Evolutionary conservation across 805 yeast genomes (phyloP).

Genomic region (Phaffomyces antillensis): DNA sequence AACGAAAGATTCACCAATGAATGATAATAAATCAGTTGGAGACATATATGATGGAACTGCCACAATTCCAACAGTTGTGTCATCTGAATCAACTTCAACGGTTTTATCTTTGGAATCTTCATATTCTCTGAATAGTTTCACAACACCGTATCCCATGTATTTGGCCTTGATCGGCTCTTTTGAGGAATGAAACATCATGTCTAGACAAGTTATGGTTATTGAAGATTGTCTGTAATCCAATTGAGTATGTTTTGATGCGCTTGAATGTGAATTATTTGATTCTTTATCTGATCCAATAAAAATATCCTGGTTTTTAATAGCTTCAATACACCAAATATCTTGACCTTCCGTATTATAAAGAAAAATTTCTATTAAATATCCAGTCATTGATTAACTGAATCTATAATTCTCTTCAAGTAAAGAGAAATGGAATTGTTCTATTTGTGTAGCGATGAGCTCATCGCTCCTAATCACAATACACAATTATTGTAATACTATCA

Average conservation of each 20-base stretch:
- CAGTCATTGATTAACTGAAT: background rate
- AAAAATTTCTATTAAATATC: constrained; percentile 12
- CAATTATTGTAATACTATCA: no score
- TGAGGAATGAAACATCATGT: background rate
- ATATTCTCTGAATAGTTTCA: constrained; percentile 54
- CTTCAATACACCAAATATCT: constrained; percentile 1
- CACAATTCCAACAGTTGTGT: constrained; percentile 68
- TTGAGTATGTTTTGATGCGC: no score
- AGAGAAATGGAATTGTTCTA: background rate
- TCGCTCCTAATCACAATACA: no score
- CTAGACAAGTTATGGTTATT: constrained; percentile 24
- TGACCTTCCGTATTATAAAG: constrained; percentile 1
- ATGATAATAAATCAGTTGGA: constrained; percentile 76
- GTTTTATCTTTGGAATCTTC: constrained; percentile 23
- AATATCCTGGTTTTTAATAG: background rate
- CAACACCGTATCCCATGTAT: constrained; percentile 66
- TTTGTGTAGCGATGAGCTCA: background rate
- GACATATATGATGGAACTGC: constrained; percentile 86
- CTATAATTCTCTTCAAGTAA: background rate
- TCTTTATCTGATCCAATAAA: background rate
- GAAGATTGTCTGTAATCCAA: constrained; percentile 24
- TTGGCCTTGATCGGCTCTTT: constrained; percentile 34
- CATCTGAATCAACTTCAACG: constrained; percentile 39
- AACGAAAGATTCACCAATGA: constrained; percentile 57
- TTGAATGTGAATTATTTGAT: background rate